Base-by-base conservation (phyloP, 2,329 filamentous ascomycete species). In the Pseudogymnoascus sp. region DNA sequence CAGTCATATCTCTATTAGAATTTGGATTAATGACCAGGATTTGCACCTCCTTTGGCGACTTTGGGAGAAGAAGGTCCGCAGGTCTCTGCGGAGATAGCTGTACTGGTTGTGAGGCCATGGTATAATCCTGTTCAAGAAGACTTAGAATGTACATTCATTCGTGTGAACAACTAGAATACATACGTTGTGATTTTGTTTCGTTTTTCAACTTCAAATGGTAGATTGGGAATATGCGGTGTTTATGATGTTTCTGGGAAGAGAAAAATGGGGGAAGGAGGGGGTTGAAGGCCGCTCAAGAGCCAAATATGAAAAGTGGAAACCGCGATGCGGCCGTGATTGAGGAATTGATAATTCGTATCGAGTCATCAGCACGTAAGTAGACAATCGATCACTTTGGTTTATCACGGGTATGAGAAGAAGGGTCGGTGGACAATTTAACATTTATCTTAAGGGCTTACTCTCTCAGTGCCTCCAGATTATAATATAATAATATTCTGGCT, bases 1-100 rank as follows among this genome's bases (percentile, higher is more conserved):
- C 76, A 9, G 89, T 93, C 89, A 93, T 93, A 61, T 79, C 76
- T 61, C 75, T 68, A 0, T 86, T 90, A 2, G 88, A 91, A 75
- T 94, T 94, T 35, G 90, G 89, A 70, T 94, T 93, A 68, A 93
- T 80, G 64, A 93, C 77, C 40, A 93, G 79, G 64, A 59, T 59
- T 37, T 40, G 57, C 92, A 84, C 64, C 73, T 79, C 65, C 74
- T 75, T 26, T 21, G 47, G 47, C 13, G 15, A 17, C 47, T 17
- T 26, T 3, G 26, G 44, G 10, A 31, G 26, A 11, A 31, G 44
- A 50, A 31, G 24, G 8, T 31, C 44, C 17, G 26, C 44, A 31
- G 44, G 44, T 50, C 44, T 50, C 44, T 50, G n/a, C 5, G 44
- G 26, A 54, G 47, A 54, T 29, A 33, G 47, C 17, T 5, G 9